phyloP scores from a whole-genome alignment of 345 rosid genomes.

The Eucalyptus caleyi region DNA sequence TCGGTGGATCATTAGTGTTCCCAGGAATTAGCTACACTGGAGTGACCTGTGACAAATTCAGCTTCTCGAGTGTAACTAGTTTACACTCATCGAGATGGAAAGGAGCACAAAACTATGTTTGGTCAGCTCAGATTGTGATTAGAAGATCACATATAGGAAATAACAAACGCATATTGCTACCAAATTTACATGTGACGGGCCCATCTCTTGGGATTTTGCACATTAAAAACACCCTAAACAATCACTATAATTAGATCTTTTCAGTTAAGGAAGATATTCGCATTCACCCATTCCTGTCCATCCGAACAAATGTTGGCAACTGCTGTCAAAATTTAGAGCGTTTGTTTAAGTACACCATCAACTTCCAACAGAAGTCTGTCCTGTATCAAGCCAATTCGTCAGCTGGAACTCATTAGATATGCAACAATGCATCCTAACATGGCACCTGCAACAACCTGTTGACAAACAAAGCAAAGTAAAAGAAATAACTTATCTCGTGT shows the following conservation, averaged over 20 bases:
- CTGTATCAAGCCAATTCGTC: neutral
- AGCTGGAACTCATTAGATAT: conserved; percentile 14
- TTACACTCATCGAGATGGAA: neutral
- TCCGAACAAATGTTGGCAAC: neutral
- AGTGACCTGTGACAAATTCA: neutral
- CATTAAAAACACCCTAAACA: neutral
- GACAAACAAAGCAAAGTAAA: neutral
- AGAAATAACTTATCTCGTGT: neutral
- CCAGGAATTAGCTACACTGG: neutral
- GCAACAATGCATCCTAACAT: conserved; percentile 35
- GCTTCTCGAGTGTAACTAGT: neutral
- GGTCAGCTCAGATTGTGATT: neutral
- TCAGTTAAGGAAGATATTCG: neutral
- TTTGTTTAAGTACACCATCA: neutral
- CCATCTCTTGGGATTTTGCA: neutral
- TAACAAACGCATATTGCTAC: neutral
- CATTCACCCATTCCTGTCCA: neutral
- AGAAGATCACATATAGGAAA: neutral
- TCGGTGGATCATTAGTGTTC: neutral
- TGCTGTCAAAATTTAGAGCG: neutral
- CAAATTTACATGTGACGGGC: neutral
- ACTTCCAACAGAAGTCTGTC: neutral
- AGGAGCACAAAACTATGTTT: neutral
- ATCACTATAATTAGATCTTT: neutral
- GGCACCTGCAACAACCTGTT: conserved; percentile 51